Evolutionary conservation across 257 asterid species (phyloP).

Genomic region (Knoxia roxburghii): DNA sequence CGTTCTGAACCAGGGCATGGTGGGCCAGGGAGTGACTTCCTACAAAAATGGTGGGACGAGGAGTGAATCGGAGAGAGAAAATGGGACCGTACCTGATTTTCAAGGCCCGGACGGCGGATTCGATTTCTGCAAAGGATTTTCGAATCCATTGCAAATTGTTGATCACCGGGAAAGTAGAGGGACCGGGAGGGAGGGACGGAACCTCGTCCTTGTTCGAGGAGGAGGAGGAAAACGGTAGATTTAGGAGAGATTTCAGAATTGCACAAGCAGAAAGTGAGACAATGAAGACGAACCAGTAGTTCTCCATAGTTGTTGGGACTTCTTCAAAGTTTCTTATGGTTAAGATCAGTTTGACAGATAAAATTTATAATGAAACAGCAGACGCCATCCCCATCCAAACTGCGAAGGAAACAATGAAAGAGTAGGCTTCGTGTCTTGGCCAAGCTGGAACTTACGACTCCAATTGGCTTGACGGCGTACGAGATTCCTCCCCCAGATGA

Average conservation of each 20-base stretch:
- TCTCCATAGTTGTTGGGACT: constrained; percentile 8
- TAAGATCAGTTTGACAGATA: too few species aligned
- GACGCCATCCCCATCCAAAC: not conserved
- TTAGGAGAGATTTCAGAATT: constrained; percentile 23
- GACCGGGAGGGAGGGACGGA: constrained; percentile 29
- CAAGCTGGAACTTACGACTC: too few species aligned
- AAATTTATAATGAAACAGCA: too few species aligned
- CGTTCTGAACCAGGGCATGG: constrained; percentile 31
- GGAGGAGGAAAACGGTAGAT: not conserved
- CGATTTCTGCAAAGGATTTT: constrained; percentile 17
- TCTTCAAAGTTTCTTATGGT: too few species aligned
- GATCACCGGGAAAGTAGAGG: constrained; percentile 15
- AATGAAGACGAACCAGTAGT: constrained; percentile 21
- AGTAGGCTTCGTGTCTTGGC: too few species aligned
- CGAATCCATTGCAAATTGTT: constrained; percentile 22
- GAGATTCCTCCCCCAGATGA: too few species aligned
- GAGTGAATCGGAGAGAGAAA: constrained; percentile 18
- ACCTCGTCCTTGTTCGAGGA: constrained; percentile 1
- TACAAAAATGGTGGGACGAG: constrained; percentile 22
- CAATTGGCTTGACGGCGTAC: too few species aligned
- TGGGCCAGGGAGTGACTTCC: constrained; percentile 29
- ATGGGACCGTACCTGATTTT: constrained; percentile 27
- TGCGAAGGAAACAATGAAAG: not conserved
- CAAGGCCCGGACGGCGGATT: constrained; percentile 16
- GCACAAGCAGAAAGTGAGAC: constrained; percentile 42